Base-by-base conservation (phyloP, 768 basidiomycete species). In the Auriscalpium vulgare region DNA sequence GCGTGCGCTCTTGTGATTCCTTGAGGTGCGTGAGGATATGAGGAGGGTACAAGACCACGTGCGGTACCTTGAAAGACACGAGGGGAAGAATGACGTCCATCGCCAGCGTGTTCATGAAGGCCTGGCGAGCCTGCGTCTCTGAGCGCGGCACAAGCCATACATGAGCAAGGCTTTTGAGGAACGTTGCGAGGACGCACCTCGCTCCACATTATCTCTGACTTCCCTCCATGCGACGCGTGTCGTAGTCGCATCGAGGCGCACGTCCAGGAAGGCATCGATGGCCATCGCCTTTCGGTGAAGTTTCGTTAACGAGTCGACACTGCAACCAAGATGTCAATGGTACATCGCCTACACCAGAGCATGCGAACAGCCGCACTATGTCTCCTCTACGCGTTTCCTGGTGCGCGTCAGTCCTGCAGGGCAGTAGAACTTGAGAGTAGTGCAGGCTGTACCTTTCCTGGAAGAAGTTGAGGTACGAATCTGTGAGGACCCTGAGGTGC, bases 1-100 rank as follows among this genome's bases (percentile, higher is more conserved):
- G 79, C n/a, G 91, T 95, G 38, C 94, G 82, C 53, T 91, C 90
- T 73, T 95, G 93, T 10, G 86, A 87, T 62, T 95, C 92, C 91
- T 93, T 17, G n/a, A 13, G 35, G 14, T 47, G 37, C 21, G 45
- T 37, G 43, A 23, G 16, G 47, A 36, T 47, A 38, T 45, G 13
- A 16, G 7, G 14, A 37, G 46, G 53, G 21, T 55, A 44, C 29
- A 58, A 47, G 44, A 10, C 19, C 13, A 19, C 21, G 47, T 19
- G 56, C 65, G 52, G 29, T 62, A 83, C 91, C 78, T 85, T 91
- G 47, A 95, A 70, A 37, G 75, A 63, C 35, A 77, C 77, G 51
- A 95, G 73, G 9, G 84, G 83, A 54, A 71, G 79, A 56, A 95
- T 78, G n/a, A 90, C 83, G 66, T 92, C 91, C 38, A 76, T 71